phyloP scores from a whole-genome alignment of 2,329 filamentous ascomycete species.

The Claviceps purpurea region DNA sequence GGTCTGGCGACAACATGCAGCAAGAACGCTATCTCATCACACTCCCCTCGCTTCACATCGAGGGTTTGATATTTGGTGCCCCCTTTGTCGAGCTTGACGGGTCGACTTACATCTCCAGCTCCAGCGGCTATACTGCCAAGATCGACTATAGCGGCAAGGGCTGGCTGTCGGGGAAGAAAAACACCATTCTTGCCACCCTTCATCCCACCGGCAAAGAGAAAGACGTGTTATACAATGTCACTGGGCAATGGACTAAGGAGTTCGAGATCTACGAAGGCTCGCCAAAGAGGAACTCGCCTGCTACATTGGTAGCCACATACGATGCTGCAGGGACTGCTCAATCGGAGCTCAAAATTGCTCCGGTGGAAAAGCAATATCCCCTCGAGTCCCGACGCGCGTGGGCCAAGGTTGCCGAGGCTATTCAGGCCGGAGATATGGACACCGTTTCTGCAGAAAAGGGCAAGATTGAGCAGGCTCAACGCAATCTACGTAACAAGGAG shows the following conservation, averaged over 20 bases:
- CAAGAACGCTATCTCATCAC: conserved; percentile 78
- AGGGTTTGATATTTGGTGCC: conserved; percentile 73
- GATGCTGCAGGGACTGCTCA: conserved; percentile 43
- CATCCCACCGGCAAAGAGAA: conserved; percentile 60
- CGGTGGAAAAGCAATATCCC: conserved; percentile 67
- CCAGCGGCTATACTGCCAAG: conserved; percentile 73
- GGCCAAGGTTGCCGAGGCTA: conserved; percentile 71
- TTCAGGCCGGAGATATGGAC: conserved; percentile 75
- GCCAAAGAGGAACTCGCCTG: conserved; percentile 34
- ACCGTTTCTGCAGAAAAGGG: conserved; percentile 64
- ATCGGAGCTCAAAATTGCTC: conserved; percentile 57
- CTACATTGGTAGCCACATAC: conserved; percentile 43
- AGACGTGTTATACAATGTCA: conserved; percentile 64
- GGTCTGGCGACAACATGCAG: conserved; percentile 17
- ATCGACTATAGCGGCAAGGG: conserved; percentile 90
- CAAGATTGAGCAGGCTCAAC: conserved; percentile 82
- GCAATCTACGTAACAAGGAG: conserved; percentile 59
- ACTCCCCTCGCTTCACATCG: conserved; percentile 81
- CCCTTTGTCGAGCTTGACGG: conserved; percentile 88
- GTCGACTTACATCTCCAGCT: conserved; percentile 72
- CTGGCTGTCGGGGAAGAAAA: conserved; percentile 94
- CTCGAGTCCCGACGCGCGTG: conserved; percentile 82
- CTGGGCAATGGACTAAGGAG: conserved; percentile 79
- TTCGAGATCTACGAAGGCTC: conserved; percentile 64
- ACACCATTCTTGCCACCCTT: conserved; percentile 65